Evolutionary conservation across 179 eudicot species (phyloP).

Genomic region (Nepenthes alata): DNA sequence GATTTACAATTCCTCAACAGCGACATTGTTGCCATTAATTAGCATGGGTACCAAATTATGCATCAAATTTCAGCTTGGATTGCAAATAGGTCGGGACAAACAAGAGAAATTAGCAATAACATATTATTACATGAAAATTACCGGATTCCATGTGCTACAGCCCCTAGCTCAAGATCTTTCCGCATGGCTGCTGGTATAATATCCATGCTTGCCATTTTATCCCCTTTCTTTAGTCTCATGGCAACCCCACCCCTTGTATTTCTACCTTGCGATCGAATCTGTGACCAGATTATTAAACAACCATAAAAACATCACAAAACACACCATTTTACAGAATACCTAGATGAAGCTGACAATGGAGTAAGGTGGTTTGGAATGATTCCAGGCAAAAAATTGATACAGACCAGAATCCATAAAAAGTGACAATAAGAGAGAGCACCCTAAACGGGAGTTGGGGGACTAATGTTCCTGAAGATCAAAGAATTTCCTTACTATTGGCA

Average conservation of each 20-base stretch:
- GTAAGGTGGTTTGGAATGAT: too few relatives aligned
- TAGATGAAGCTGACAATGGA: too few relatives aligned
- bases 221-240: conserved; percentile 73
- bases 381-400: too few relatives aligned
- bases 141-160: conserved; percentile 41
- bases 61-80: not conserved
- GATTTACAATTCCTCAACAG: too few relatives aligned
- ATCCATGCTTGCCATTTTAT: conserved; percentile 85
- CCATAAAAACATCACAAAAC: not conserved
- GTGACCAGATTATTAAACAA: conserved; percentile 9
- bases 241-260: conserved; percentile 81
- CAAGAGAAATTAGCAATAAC: not conserved
- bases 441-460: too few relatives aligned
- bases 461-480: too few relatives aligned
- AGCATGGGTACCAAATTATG: too few relatives aligned
- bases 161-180: conserved; percentile 31
- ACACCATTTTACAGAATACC: too few relatives aligned
- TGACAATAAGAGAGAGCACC: too few relatives aligned
- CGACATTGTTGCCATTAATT: too few relatives aligned
- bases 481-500: too few relatives aligned
- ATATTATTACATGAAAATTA: conserved; percentile 16
- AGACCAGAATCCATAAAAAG: too few relatives aligned
- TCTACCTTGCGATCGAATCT: conserved; percentile 85
- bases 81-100: not conserved
- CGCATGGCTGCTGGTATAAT: conserved; percentile 61